These are phyloP conservation scores for Ceratocystis smalleyi DNA, from an alignment of 2,329 filamentous ascomycete species.

Conservation along the genomic window DNA sequence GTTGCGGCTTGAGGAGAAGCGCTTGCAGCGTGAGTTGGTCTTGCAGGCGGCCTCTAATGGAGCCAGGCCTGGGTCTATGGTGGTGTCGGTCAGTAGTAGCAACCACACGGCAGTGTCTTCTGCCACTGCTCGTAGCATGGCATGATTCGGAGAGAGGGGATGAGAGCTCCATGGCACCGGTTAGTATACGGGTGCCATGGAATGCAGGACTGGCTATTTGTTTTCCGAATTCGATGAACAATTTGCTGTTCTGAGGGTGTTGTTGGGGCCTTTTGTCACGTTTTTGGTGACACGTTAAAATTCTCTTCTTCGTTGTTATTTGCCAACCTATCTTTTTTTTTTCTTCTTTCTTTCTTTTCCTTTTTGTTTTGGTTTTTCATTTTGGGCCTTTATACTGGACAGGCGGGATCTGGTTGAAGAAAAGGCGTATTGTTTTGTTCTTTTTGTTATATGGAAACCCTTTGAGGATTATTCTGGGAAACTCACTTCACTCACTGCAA, in stretches of 20 bases:
- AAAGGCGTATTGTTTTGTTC: conserved; percentile 4
- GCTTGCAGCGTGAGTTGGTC: conserved; percentile 17
- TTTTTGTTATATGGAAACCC: conserved; percentile 7
- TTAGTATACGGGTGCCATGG: not conserved
- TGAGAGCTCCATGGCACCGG: not conserved
- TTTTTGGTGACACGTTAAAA: not conserved
- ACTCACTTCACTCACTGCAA: not conserved
- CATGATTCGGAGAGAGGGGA: conserved; percentile 11
- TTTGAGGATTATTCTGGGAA: conserved; percentile 1
- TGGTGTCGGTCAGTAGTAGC: not conserved
- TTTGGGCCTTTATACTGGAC: not conserved
- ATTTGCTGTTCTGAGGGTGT: too few species aligned
- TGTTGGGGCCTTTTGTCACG: too few species aligned
- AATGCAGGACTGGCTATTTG: conserved; percentile 3
- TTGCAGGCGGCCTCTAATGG: not conserved
- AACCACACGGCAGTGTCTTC: not conserved
- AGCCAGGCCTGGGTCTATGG: conserved; percentile 8
- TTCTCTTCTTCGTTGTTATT: conserved; percentile 13
- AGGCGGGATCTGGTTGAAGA: not conserved
- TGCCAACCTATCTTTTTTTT: not conserved
- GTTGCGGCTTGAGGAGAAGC: conserved; percentile 29
- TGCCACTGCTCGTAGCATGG: conserved; percentile 10
- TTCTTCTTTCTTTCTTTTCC: conserved; percentile 4
- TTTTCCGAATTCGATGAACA: not conserved
- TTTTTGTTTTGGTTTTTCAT: conserved; percentile 1